Conservation (phyloP, 192 early-diverging fungal genomes). For the Blastocladiella britannica region DNA sequence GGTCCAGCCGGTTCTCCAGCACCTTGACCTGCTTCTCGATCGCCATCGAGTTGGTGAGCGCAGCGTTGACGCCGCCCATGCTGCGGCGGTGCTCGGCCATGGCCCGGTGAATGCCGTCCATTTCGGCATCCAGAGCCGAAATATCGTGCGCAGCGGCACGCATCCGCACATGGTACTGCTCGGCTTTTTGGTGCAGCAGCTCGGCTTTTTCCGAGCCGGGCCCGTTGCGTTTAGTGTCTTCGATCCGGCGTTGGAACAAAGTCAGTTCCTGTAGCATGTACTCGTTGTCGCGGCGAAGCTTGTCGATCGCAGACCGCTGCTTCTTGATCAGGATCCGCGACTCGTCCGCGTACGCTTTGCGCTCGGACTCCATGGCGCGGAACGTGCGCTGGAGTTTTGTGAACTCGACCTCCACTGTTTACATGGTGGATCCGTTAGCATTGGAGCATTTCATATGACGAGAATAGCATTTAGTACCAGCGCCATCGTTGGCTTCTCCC, state of each 20-base stretch:
- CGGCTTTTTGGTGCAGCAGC: constrained; percentile 27
- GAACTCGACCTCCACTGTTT: constrained; percentile 1
- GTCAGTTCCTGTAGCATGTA: constrained; percentile 23
- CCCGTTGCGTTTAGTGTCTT: constrained; percentile 19
- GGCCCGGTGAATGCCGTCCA: constrained; percentile 13
- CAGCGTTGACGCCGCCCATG: constrained; percentile 30
- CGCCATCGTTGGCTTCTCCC: not conserved
- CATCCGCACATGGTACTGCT: constrained; percentile 3
- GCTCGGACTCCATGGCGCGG: constrained; percentile 18
- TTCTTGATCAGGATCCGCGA: constrained; percentile 25
- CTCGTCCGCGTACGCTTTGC: constrained; percentile 37
- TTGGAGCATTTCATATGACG: too few relatives aligned
- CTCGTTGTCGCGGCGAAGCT: constrained; percentile 26
- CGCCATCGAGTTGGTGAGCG: constrained; percentile 21
- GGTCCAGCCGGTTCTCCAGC: constrained; percentile 30
- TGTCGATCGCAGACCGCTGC: constrained; percentile 29
- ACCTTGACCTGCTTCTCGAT: constrained; percentile 29
- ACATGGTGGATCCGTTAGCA: too few relatives aligned
- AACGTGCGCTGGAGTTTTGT: constrained; percentile 2
- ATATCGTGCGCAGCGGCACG: constrained; percentile 8
- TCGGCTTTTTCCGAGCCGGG: constrained; percentile 26
- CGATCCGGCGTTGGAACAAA: constrained; percentile 22
- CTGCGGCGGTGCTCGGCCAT: constrained; percentile 24
- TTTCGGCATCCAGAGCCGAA: constrained; percentile 14
- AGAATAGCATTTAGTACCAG: not conserved